Evolutionary conservation across 2,329 filamentous ascomycete genomes (phyloP).

Genomic region (Xylaria sp.): DNA sequence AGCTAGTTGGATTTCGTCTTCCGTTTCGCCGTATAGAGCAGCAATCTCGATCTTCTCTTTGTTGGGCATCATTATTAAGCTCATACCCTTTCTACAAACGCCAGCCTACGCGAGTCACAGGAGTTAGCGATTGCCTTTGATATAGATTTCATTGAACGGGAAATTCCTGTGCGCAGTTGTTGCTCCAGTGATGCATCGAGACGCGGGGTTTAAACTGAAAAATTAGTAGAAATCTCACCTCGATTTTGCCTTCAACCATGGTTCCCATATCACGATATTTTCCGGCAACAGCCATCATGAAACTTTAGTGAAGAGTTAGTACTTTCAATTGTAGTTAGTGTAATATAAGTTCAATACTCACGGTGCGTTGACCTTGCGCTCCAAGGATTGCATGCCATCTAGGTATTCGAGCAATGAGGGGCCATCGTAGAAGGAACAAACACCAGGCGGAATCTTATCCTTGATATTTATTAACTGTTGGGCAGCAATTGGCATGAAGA

Average conservation of each 20-base stretch:
- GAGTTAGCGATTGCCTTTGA: slow-evolving; percentile 5
- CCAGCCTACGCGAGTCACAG: slow-evolving; percentile 63
- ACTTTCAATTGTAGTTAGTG: background rate
- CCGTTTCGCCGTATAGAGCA: slow-evolving; percentile 92
- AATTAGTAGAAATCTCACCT: slow-evolving; percentile 54
- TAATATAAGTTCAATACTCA: slow-evolving; percentile 13
- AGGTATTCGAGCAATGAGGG: slow-evolving; percentile 95
- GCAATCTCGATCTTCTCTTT: slow-evolving; percentile 82
- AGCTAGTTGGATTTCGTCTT: slow-evolving; percentile 85
- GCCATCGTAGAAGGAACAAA: slow-evolving; percentile 86
- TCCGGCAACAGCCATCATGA: slow-evolving; percentile 98
- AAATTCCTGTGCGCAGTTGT: background rate
- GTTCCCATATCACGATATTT: slow-evolving; percentile 99
- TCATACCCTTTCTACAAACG: slow-evolving; percentile 89
- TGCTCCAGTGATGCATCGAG: background rate
- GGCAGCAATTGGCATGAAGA: slow-evolving; percentile 96
- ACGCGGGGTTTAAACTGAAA: background rate
- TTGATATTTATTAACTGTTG: slow-evolving; percentile 90
- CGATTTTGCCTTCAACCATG: slow-evolving; percentile 97
- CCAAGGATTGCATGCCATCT: slow-evolving; percentile 90
- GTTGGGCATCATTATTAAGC: slow-evolving; percentile 92
- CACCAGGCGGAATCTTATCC: slow-evolving; percentile 79
- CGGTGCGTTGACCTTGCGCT: slow-evolving; percentile 95
- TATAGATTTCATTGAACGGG: background rate
- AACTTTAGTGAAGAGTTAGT: slow-evolving; percentile 52